Percentiles rank a stretch among this genome's conserved stretches.
Conservation (phyloP, 1,284 basidiomycete species). For the Pisolithus thermaeus region DNA sequence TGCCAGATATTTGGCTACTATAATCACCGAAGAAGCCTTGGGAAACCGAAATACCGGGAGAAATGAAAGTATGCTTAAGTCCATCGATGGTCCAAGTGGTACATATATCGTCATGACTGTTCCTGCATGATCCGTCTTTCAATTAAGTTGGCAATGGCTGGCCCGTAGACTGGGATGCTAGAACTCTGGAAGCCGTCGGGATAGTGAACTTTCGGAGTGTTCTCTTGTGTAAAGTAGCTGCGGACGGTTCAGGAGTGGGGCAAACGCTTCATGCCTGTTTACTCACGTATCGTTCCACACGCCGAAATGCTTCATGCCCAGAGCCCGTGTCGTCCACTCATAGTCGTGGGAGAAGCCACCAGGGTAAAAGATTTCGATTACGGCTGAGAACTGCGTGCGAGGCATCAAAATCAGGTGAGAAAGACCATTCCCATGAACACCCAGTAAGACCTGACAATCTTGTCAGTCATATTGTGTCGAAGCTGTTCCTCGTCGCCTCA, state of each 20-base stretch:
- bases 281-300: slow-evolving; percentile 73
- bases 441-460: slow-evolving; percentile 56
- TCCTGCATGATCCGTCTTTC: slow-evolving; percentile 47
- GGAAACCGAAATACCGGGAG: no score
- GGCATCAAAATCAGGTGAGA: slow-evolving; percentile 78
- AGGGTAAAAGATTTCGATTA: slow-evolving; percentile 80
- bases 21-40: no score
- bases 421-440: slow-evolving; percentile 78
- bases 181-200: slow-evolving; percentile 74
- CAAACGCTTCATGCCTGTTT: neutral
- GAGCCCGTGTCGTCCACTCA: slow-evolving; percentile 64
- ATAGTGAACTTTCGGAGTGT: slow-evolving; percentile 52
- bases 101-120: neutral
- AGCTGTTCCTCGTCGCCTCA: slow-evolving; percentile 21
- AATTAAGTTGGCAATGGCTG: slow-evolving; percentile 48
- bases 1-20: no score
- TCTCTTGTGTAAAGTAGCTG: slow-evolving; percentile 45
- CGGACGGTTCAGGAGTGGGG: neutral
- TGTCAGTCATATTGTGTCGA: slow-evolving; percentile 1
- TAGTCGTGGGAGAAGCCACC: slow-evolving; percentile 79
- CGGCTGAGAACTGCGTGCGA: slow-evolving; percentile 55
- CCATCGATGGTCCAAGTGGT: neutral
- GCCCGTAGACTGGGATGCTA: slow-evolving; percentile 62
- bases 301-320: slow-evolving; percentile 72
- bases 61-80: neutral